Conservation (phyloP, 1,139 yeast genomes). For the Lodderomyces jiufengensis region DNA sequence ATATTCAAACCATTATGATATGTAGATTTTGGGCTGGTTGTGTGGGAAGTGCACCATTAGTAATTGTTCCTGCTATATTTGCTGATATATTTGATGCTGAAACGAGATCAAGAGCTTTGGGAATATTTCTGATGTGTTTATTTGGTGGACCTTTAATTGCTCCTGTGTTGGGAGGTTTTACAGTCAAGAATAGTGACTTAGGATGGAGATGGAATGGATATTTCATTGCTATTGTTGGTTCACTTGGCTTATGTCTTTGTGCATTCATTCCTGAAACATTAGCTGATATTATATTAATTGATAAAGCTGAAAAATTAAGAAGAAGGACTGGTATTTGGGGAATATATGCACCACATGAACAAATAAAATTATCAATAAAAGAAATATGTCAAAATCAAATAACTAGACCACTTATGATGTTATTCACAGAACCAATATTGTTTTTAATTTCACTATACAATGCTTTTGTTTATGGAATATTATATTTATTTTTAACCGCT, state of each 20-base stretch:
- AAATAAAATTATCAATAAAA: constrained; percentile 53
- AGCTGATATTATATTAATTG: constrained; percentile 45
- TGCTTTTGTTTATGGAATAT: constrained; percentile 79
- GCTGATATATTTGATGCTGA: constrained; percentile 34
- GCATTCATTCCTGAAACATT: constrained; percentile 46
- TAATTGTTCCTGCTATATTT: constrained; percentile 39
- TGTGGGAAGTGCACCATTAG: constrained; percentile 39
- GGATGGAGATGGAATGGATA: constrained; percentile 63
- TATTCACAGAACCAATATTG: constrained; percentile 68
- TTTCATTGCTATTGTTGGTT: constrained; percentile 49
- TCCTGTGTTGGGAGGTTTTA: constrained; percentile 36
- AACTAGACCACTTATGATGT: constrained; percentile 65
- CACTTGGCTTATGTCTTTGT: constrained; percentile 25
- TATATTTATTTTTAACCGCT: constrained; percentile 73
- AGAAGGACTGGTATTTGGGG: constrained; percentile 66
- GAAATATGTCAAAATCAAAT: constrained; percentile 69
- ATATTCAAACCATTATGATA: constrained; percentile 37
- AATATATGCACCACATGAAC: constrained; percentile 79
- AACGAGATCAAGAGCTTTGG: constrained; percentile 33
- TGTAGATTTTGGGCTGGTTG: constrained; percentile 41
- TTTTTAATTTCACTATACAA: constrained; percentile 67
- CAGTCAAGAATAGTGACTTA: constrained; percentile 24
- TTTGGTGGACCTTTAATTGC: constrained; percentile 47
- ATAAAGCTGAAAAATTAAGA: constrained; percentile 62
- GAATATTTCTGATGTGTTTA: constrained; percentile 30